These are phyloP conservation scores for Hypoxylon sp. DNA, from an alignment of 2,329 filamentous ascomycete genomes.

Conservation along the genomic window DNA sequence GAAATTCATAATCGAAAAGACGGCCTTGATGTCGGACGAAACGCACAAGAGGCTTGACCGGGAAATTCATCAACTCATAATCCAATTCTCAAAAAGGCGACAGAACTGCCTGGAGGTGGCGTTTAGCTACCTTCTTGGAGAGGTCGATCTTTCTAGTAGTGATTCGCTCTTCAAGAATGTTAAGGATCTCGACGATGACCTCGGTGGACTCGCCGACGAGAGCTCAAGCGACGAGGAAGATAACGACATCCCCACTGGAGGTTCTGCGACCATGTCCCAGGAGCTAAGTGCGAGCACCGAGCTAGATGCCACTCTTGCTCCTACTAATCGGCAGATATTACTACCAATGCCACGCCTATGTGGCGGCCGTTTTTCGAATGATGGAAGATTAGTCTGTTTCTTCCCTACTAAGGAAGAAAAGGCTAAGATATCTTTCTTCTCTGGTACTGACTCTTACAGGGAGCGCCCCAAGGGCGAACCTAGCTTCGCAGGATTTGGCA, in stretches of 20 bases:
- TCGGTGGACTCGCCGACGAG: conserved; percentile 74
- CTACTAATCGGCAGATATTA: conserved; percentile 65
- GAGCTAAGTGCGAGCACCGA: conserved; percentile 69
- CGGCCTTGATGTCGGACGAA: conserved; percentile 70
- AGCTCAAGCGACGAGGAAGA: conserved; percentile 90
- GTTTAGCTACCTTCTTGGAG: conserved; percentile 73
- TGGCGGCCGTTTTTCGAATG: conserved; percentile 71
- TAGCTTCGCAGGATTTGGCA: conserved; percentile 69
- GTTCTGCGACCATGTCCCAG: conserved; percentile 72
- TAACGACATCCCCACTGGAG: conserved; percentile 64
- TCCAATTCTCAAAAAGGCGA: conserved; percentile 67
- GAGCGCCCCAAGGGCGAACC: conserved; percentile 67
- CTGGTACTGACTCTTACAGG: conserved; percentile 60
- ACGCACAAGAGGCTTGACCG: conserved; percentile 66
- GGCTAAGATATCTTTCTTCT: conserved; percentile 62
- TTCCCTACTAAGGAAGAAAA: conserved; percentile 77
- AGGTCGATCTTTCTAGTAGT: conserved; percentile 71
- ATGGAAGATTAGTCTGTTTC: conserved; percentile 75
- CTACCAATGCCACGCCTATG: conserved; percentile 70
- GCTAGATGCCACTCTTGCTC: conserved; percentile 65
- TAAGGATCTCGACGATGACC: conserved; percentile 70
- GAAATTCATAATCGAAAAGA: conserved; percentile 72
- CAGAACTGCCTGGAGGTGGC: conserved; percentile 73
- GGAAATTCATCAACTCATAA: conserved; percentile 69
- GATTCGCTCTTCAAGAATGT: conserved; percentile 74